Evolutionary conservation across 2,329 filamentous ascomycete species (phyloP).

Genomic region (Aspergillus fijiensis): DNA sequence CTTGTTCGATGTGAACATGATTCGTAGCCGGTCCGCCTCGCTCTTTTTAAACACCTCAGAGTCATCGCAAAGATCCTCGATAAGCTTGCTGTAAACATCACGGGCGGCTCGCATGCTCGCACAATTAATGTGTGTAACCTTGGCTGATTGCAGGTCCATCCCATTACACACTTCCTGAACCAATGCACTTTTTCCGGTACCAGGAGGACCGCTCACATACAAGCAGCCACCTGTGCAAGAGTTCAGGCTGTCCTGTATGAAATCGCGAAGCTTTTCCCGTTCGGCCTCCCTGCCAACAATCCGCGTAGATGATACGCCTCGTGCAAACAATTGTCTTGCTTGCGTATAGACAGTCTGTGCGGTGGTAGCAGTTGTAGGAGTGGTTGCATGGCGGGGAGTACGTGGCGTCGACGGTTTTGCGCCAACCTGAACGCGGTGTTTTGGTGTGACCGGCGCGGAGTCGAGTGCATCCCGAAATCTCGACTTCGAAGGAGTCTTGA

Average conservation of each 20-base stretch:
- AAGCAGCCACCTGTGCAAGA: constrained; percentile 72
- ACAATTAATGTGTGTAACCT: constrained; percentile 84
- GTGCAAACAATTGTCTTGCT: constrained; percentile 82
- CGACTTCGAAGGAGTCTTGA: constrained; percentile 54
- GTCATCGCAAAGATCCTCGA: constrained; percentile 66
- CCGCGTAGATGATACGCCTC: constrained; percentile 70
- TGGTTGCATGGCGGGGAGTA: constrained; percentile 74
- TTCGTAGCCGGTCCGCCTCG: constrained; percentile 66
- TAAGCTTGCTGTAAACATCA: constrained; percentile 77
- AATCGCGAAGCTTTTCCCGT: constrained; percentile 64
- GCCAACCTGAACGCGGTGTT: constrained; percentile 76
- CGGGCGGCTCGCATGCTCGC: constrained; percentile 90
- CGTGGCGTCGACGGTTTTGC: constrained; percentile 74
- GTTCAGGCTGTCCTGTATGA: constrained; percentile 65
- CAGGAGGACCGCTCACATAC: constrained; percentile 93
- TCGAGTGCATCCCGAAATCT: constrained; percentile 73
- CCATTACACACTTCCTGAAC: constrained; percentile 73
- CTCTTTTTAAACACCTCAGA: constrained; percentile 64
- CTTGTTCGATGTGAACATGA: constrained; percentile 59
- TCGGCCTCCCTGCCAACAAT: constrained; percentile 75
- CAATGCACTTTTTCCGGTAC: constrained; percentile 95
- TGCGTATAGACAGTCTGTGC: constrained; percentile 78
- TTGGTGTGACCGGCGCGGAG: constrained; percentile 71
- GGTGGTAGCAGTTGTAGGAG: constrained; percentile 53
- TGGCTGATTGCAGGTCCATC: constrained; percentile 55